These are phyloP conservation scores for Pythium pyrilobum DNA, from an alignment of 352 stramenopile genomes.

Conservation along the genomic window DNA sequence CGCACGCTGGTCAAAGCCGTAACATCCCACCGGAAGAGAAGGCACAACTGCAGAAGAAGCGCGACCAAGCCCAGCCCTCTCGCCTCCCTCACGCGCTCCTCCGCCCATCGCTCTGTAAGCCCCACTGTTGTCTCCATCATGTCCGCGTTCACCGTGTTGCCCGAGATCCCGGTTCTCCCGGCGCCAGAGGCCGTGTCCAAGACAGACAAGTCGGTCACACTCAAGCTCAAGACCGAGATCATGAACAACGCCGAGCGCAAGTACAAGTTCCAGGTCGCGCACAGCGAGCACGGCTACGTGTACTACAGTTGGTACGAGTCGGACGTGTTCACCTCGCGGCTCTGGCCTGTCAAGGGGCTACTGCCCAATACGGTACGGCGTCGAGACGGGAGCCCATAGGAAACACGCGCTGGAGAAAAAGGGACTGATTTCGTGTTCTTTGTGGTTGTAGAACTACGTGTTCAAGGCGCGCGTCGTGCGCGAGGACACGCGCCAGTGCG, in stretches of 20 bases:
- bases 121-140: background rate
- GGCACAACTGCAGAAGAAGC: background rate
- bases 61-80: background rate
- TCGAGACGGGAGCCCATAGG: background rate
- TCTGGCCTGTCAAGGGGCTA: slow-evolving; percentile 70
- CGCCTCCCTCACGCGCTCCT: background rate
- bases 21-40: background rate
- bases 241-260: slow-evolving; percentile 30
- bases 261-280: slow-evolving; percentile 64
- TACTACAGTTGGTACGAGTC: slow-evolving; percentile 87
- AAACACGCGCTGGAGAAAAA: background rate
- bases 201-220: slow-evolving; percentile 67
- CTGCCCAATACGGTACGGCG: slow-evolving; percentile 54
- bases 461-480: slow-evolving; percentile 70
- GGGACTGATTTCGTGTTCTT: background rate
- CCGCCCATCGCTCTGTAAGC: background rate
- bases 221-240: slow-evolving; percentile 31
- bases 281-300: slow-evolving; percentile 82
- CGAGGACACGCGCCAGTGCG: slow-evolving; percentile 52
- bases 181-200: slow-evolving; percentile 65
- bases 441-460: slow-evolving; percentile 53
- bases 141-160: slow-evolving; percentile 45
- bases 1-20: background rate
- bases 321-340: slow-evolving; percentile 42
- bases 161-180: slow-evolving; percentile 50